These are phyloP conservation scores for Phaffia rhodozyma DNA, from an alignment of 1,284 basidiomycete species.

Conservation along the genomic window DNA sequence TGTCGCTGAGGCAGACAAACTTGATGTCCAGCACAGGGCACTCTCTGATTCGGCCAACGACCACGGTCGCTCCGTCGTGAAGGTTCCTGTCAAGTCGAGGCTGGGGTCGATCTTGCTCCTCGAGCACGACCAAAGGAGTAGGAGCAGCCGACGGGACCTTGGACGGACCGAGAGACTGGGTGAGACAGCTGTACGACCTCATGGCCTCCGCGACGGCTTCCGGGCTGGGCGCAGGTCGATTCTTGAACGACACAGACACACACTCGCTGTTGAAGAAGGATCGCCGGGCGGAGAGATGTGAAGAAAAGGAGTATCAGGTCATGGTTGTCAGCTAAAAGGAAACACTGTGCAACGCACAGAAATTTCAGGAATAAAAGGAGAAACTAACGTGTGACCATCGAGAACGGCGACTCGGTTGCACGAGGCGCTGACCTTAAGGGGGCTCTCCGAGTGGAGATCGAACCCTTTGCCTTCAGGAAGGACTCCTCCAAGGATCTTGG, in stretches of 20 bases:
- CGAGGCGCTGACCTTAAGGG: conserved; percentile 75
- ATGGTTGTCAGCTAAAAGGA: too few relatives aligned
- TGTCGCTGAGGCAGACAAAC: conserved; percentile 82
- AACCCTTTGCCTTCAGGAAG: conserved; percentile 49
- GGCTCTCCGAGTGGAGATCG: conserved; percentile 69
- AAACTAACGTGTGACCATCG: conserved; percentile 59
- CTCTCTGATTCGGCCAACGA: conserved; percentile 79
- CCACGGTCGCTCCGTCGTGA: conserved; percentile 84
- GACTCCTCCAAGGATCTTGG: conserved; percentile 88
- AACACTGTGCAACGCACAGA: too few relatives aligned
- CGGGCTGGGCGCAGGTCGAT: conserved; percentile 67
- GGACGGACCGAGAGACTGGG: conserved; percentile 43
- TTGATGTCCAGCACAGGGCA: conserved; percentile 90
- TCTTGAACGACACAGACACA: conserved; percentile 73
- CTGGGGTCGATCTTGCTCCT: conserved; percentile 86
- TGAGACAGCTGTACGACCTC: conserved; percentile 59
- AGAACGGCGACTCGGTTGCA: conserved; percentile 89
- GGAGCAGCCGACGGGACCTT: conserved; percentile 71
- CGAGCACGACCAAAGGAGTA: conserved; percentile 81
- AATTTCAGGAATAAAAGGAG: too few relatives aligned
- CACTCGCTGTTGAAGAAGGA: conserved; percentile 40
- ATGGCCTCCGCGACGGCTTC: conserved; percentile 82
- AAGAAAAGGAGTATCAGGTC: too few relatives aligned
- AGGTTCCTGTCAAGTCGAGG: conserved; percentile 83
- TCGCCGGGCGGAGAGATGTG: too few relatives aligned